A percentile compares a stretch with the other conserved stretches of the same genome.
Conservation (phyloP, 129 eudicot species). For the Tanacetum coccineum region DNA sequence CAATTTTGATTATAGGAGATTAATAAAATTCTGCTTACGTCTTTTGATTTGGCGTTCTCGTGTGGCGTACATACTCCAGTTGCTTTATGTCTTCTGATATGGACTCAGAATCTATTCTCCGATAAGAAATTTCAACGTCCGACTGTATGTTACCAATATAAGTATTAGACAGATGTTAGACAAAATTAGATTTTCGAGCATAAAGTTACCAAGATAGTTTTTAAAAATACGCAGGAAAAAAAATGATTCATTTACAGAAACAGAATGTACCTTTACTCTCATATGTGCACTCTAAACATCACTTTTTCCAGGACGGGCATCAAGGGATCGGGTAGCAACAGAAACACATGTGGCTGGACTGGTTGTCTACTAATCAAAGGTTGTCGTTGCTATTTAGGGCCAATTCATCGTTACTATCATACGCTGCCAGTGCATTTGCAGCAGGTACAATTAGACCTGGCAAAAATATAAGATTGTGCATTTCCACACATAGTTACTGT, state of each 20-base stretch:
- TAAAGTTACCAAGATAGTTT: no score
- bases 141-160: no score
- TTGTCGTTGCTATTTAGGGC: slow-evolving; percentile 73
- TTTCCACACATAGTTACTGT: neutral
- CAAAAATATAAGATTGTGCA: slow-evolving; percentile 73
- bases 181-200: no score
- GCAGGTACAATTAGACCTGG: slow-evolving; percentile 70
- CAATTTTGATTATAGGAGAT: no score
- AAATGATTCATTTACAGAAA: neutral
- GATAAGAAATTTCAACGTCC: no score
- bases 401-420: slow-evolving; percentile 89
- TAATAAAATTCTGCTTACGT: no score
- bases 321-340: slow-evolving; percentile 55
- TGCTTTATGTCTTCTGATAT: no score
- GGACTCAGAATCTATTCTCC: no score
- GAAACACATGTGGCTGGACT: slow-evolving; percentile 67
- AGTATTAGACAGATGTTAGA: no score
- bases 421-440: slow-evolving; percentile 63
- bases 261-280: slow-evolving; percentile 73
- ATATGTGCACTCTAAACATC: slow-evolving; percentile 97
- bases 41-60: no score
- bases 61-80: no score
- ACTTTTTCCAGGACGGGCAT: slow-evolving; percentile 54
- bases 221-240: neutral
- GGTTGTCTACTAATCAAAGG: slow-evolving; percentile 62